Percentiles rank a stretch among this genome's conserved stretches.
Evolutionary conservation across 106 monocot genomes (phyloP).

Genomic region (Iris macrosiphon): DNA sequence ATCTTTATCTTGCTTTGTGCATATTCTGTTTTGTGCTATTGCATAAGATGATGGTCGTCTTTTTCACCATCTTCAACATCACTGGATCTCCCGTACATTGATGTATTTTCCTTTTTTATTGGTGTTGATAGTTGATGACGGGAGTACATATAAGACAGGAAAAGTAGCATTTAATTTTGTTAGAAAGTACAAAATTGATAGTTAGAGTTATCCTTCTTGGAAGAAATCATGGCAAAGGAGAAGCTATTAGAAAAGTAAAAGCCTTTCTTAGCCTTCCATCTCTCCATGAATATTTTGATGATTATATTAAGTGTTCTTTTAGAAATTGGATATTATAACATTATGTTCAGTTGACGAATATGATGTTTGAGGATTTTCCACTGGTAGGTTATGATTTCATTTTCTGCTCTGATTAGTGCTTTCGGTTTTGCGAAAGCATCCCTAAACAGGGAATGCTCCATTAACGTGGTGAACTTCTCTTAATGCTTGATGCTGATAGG

Average conservation of each 20-base stretch:
- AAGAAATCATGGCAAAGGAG: slow-evolving; percentile 97
- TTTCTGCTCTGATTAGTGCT: slow-evolving; percentile 19
- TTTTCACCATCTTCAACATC: too few species aligned
- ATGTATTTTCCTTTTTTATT: too few species aligned
- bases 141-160: slow-evolving; percentile 78
- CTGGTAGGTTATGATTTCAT: not conserved
- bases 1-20: too few species aligned
- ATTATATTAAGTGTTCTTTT: not conserved
- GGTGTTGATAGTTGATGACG: slow-evolving; percentile 98
- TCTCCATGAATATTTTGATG: not conserved
- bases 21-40: too few species aligned
- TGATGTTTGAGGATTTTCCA: not conserved
- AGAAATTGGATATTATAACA: not conserved
- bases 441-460: slow-evolving; percentile 91
- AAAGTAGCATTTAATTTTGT: slow-evolving; percentile 92
- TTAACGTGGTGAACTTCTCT: slow-evolving; percentile 84
- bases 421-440: slow-evolving; percentile 25
- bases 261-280: slow-evolving; percentile 10
- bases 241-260: slow-evolving; percentile 93
- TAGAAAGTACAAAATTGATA: slow-evolving; percentile 81
- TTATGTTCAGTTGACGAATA: not conserved
- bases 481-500: slow-evolving; percentile 99
- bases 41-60: too few species aligned
- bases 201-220: slow-evolving; percentile 81
- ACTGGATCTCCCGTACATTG: too few species aligned